Base-by-base conservation (phyloP, 495 filamentous ascomycete species). In the Penicillium antarcticum region DNA sequence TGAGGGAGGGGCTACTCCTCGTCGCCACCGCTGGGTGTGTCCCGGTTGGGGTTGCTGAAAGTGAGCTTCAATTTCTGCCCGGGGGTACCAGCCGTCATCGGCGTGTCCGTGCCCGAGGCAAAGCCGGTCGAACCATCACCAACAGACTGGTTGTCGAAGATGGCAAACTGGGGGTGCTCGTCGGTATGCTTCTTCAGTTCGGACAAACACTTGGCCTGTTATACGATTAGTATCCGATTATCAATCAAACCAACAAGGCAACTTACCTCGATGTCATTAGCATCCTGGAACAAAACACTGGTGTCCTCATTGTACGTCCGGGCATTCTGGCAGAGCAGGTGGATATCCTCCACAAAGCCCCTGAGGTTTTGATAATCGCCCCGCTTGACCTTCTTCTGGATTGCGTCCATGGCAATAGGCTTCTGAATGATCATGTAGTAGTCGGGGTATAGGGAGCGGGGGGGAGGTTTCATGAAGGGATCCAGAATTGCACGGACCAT, bases 221-320 rank as follows among this genome's bases (percentile, higher is more conserved):
- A 34, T 21, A 52, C 36, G 23, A 57, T 75, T 47, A 77, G 69
- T 53, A 65, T 45, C 16, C 2, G 17, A 11, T n/a, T 45, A 35
- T 43, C 26, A 48, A 33, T 33, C 1, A 52, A 29, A 17, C 13
- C n/a, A 2, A 29, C 0, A 21, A 43, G 37, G 23, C 14, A 45
- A 75, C 83, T 67, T 76, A 96, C 92, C 80, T 96, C 91, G 68
- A 98, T 97, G 37, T 85, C 72, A 64, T 91, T 91, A 38, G 91
- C 94, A 78, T 98, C 95, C 60, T 87, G 81, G 74, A 89, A 97
- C 40, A 98, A 78, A 51, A 90, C 68, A 70, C 91, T 96, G 35
- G 83, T 86, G 62, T 97, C 94, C 69, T 98, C 94, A 68, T 98
- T 98, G 71, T 94, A 98, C 5, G 86, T 92, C 61, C 89, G 77